Conservation (phyloP, 805 yeast species). For the Spathaspora girioi region DNA sequence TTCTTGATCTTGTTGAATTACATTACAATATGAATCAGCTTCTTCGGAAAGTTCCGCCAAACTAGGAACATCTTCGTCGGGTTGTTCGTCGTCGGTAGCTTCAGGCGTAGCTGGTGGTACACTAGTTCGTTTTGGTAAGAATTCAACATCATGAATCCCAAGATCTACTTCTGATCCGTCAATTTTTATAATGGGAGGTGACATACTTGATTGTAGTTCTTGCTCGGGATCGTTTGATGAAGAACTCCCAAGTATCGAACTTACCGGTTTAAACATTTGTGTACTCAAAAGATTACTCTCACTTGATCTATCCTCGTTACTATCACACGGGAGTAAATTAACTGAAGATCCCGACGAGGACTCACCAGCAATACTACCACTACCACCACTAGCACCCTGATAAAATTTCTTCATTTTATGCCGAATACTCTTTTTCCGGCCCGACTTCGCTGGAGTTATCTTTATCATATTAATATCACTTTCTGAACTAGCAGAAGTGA, state of each 20-base stretch:
- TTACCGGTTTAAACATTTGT: slow-evolving; percentile 3
- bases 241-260: too few species aligned
- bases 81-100: background rate
- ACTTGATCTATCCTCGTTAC: background rate
- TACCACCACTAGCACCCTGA: background rate
- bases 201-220: background rate
- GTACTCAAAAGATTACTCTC: background rate
- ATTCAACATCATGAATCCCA: slow-evolving; percentile 4
- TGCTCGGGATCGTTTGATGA: background rate
- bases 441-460: slow-evolving; percentile 3
- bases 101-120: background rate
- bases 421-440: slow-evolving; percentile 1
- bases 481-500: slow-evolving; percentile 2
- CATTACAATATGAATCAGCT: background rate
- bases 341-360: slow-evolving; percentile 1
- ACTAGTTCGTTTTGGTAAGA: background rate
- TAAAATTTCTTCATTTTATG: slow-evolving; percentile 5
- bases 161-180: background rate
- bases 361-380: background rate
- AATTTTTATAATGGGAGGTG: background rate
- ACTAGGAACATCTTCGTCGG: background rate
- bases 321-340: background rate
- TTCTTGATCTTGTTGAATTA: slow-evolving; percentile 8
- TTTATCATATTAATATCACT: slow-evolving; percentile 5
- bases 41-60: background rate